These are phyloP conservation scores for Powellomyces hirtus DNA, from an alignment of 192 early-diverging fungal species.

Conservation along the genomic window DNA sequence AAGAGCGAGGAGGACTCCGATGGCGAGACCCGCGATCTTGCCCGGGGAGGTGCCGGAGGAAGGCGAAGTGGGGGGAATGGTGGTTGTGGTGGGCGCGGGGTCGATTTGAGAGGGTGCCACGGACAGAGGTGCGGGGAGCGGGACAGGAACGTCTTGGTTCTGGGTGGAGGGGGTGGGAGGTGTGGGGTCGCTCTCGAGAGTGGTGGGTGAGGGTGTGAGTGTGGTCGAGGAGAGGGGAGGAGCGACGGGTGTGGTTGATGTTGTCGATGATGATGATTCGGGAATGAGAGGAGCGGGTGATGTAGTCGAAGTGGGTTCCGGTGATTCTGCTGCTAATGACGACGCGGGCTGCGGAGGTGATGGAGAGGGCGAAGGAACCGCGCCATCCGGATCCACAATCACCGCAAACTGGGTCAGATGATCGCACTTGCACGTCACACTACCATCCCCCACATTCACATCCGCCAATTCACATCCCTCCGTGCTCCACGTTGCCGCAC, in stretches of 20 bases:
- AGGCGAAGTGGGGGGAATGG: too few relatives aligned
- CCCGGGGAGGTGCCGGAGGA: neutral
- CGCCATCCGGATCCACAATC: neutral
- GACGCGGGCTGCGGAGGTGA: neutral
- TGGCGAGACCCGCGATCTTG: neutral
- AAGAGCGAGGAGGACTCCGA: neutral
- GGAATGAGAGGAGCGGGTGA: neutral
- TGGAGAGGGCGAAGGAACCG: neutral
- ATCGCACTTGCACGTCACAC: neutral
- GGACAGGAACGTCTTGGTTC: too few relatives aligned
- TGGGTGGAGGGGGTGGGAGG: too few relatives aligned
- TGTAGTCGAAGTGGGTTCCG: neutral
- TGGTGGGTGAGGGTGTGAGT: neutral
- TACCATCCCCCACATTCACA: neutral
- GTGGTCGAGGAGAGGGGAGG: neutral
- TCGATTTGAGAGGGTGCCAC: neutral
- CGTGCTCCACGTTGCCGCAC: neutral
- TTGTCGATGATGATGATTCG: neutral
- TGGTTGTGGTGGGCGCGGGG: too few relatives aligned
- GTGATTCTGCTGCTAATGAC: neutral
- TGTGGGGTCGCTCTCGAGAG: neutral
- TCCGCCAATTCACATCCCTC: neutral
- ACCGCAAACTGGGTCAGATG: slow-evolving; percentile 10
- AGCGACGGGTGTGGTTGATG: neutral
- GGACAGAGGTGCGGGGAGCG: too few relatives aligned